Base-by-base conservation (phyloP, 1,284 basidiomycete species). In the Rhodotorula glutinis region DNA sequence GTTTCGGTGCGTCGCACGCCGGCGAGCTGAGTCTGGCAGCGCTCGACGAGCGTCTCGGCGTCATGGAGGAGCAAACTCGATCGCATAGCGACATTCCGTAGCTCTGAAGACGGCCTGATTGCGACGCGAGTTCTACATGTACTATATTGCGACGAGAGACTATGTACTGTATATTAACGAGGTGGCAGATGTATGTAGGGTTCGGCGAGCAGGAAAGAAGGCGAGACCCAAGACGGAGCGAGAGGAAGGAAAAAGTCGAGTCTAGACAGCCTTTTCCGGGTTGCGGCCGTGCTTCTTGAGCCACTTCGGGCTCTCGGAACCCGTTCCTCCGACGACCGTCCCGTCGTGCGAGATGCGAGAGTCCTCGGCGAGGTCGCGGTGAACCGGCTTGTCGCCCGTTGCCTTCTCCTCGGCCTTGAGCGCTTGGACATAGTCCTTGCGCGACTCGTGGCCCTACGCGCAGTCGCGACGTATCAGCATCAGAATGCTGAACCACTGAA, bases 331-430 rank as follows among this genome's bases (percentile, higher is more conserved):
- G 54, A 67, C 62, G 52, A 47, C 27, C 17, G 66, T 67, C 4
- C 58, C 66, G 11, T 63, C 62, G 38, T 47, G 47, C 25, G 57
- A 46, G 30, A 47, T 55, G 58, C 57, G 57, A 25, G 53, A 16
- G 46, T 47, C 43, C 43, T 71, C 66, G 23, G 65, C 65, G 41
- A 71, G 60, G 55, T 74, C 73, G 57, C 71, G 67, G 49, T 67
- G 73, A 41, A 57, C 58, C 16, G 63, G 67, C 55, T 64, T 66
- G 52, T 65, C 66, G 56, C 41, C 47, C 2, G 29, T 44, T 23
- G 55, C 58, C 60, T 71, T 69, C 29, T 46, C 53, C 57, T 70
- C 70, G 4, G 73, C 73, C 40, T 69, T 62, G 53, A 67, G 54
- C 25, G 63, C 66, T 17, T 67, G 47, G 38, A 57, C 41, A 57